phyloP scores from a whole-genome alignment of 2,329 filamentous ascomycete genomes.

The Epichloe sibirici region DNA sequence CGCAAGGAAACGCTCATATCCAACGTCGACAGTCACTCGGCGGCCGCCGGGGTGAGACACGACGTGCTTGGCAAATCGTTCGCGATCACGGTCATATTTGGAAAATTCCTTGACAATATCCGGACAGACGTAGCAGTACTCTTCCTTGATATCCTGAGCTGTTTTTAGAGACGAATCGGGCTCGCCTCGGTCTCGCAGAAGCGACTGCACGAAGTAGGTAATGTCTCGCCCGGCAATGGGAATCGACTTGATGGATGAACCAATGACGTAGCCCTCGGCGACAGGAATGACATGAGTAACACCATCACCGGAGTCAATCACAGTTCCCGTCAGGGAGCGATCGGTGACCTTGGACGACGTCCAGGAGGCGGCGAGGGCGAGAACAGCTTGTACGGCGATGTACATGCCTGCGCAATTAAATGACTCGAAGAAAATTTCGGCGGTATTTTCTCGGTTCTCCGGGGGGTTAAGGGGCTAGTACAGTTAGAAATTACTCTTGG shows the following conservation, averaged over 20 bases:
- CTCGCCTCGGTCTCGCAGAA: conserved; percentile 91
- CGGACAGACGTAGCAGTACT: conserved; percentile 95
- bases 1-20: conserved; percentile 94
- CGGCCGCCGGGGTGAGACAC: conserved; percentile 79
- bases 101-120: conserved; percentile 98
- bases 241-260: conserved; percentile 97
- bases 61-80: conserved; percentile 80
- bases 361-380: conserved; percentile 94
- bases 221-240: conserved; percentile 96
- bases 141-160: conserved; percentile 95
- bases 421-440: conserved; percentile 99
- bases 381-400: conserved; percentile 94
- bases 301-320: conserved; percentile 97
- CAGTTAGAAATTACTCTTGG: not conserved
- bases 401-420: conserved; percentile 99
- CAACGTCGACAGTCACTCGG: conserved; percentile 77
- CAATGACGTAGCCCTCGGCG: conserved; percentile 96
- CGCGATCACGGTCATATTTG: conserved; percentile 84
- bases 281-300: conserved; percentile 98
- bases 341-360: conserved; percentile 97
- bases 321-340: conserved; percentile 87
- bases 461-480: conserved; percentile 89
- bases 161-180: conserved; percentile 95
- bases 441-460: conserved; percentile 97
- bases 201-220: conserved; percentile 95